Evolutionary conservation across 257 asterid genomes (phyloP), one percentile per base, ranked within the genome.

Genomic region (Jasminum sambac): DNA sequence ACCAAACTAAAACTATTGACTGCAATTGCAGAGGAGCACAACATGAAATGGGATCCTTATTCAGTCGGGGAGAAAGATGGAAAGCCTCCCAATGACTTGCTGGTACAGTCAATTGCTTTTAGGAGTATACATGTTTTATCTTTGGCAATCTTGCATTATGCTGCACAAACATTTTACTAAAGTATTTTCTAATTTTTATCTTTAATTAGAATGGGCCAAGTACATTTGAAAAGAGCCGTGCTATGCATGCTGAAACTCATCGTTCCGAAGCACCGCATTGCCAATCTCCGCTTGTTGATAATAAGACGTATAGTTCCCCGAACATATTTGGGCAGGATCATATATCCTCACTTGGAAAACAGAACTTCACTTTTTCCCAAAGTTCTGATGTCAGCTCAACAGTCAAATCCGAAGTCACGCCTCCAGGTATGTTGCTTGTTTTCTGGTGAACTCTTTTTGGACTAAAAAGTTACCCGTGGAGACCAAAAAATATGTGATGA

Each of bases 1-100:
- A 66, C 96, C 82, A 91, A 95, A 84, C 69, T 79, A 43, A 91
- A 80, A 77, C 71, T 82, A 58, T 75, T 95, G 78, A 79, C 75
- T 60, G 85, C 84, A 57, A 89, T 95, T 75, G 99, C 99, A 8
- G 90, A 87, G 77, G 95, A 86, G 79, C 90, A 95, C 76, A 82
- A 84, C 72, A 77, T 91, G 76, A 79, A 84, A 79, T 95, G 98
- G 97, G 97, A 88, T 73, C 86, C 91, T 58, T 66, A 79, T 70
- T 73, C 90, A 60, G 68, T 83, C 71, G 93, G 86, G 44, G 95
- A 76, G 70, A 74, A 77, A 30, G 88, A 76, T 11, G 21, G 71
- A 11, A 73, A 39, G 67, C 75, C 87, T 71, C 67, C 85, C 30
- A 74, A 73, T 76, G 96, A 89, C 76, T 84, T 81, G 77, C 87